Percentiles rank a stretch among this genome's conserved stretches.
Evolutionary conservation across 495 filamentous ascomycete genomes (phyloP).

Genomic region (Friedmanniomyces endolithicus): DNA sequence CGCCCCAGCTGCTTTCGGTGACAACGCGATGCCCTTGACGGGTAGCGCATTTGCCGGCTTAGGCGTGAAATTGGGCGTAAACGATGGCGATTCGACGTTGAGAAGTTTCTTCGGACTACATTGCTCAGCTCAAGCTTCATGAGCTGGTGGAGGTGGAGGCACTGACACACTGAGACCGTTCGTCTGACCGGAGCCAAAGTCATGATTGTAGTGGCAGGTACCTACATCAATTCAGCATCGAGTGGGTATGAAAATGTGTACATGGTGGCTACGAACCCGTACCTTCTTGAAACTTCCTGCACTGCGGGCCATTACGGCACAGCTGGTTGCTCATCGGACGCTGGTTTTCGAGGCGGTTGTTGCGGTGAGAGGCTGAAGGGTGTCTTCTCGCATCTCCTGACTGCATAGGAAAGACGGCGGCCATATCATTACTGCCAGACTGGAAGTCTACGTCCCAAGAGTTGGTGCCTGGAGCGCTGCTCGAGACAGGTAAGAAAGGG

Average conservation of each 20-base stretch:
- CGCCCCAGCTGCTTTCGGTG: constrained; percentile 79
- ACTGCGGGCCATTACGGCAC: constrained; percentile 20
- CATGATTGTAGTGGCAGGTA: constrained; percentile 20
- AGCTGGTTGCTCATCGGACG: constrained; percentile 15
- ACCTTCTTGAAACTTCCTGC: constrained; percentile 19
- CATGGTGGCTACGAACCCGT: not conserved
- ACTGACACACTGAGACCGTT: constrained; percentile 14
- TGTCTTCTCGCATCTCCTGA: constrained; percentile 16
- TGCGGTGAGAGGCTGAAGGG: constrained; percentile 5
- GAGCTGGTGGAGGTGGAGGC: not conserved
- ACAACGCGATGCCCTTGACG: constrained; percentile 55
- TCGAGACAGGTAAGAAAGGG: no score
- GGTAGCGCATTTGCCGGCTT: constrained; percentile 38
- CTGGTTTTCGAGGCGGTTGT: constrained; percentile 13
- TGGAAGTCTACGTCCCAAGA: not conserved
- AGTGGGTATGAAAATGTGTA: not conserved
- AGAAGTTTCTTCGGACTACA: constrained; percentile 60
- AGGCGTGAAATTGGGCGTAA: constrained; percentile 55
- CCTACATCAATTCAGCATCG: constrained; percentile 9
- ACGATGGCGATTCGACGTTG: constrained; percentile 92
- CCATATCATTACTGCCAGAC: constrained; percentile 15
- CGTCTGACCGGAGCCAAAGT: constrained; percentile 9
- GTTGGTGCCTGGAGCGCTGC: no score
- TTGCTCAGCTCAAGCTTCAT: constrained; percentile 1
- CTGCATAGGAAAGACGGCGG: constrained; percentile 10